These are phyloP conservation scores for Gracilaria domingensis DNA, from an alignment of 23 red algal genomes.

Conservation along the genomic window DNA sequence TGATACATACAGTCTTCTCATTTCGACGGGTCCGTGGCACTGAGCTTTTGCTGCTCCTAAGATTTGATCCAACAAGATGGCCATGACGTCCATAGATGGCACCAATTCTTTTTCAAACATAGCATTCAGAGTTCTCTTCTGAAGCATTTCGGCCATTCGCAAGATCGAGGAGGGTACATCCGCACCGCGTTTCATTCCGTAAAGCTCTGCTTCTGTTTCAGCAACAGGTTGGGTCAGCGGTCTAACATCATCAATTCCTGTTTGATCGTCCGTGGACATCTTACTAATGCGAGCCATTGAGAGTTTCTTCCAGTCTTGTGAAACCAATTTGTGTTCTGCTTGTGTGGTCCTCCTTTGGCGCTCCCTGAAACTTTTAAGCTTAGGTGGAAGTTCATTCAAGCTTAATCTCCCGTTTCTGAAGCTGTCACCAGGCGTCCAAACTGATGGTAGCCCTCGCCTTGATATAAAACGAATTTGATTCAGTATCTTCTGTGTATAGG, in stretches of 20 bases:
- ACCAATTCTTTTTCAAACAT: constrained; percentile 12
- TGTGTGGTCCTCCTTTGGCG: background rate
- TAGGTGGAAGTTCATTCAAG: background rate
- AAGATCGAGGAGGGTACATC: background rate
- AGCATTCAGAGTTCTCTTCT: background rate
- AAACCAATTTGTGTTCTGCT: constrained; percentile 13
- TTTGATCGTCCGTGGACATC: background rate
- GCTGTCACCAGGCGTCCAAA: background rate
- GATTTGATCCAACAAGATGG: background rate
- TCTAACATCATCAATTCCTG: background rate
- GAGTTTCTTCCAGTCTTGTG: constrained; percentile 18
- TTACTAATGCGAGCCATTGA: background rate
- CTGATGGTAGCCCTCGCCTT: background rate
- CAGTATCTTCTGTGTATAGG: background rate
- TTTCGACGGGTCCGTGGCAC: background rate
- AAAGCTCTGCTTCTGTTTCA: background rate
- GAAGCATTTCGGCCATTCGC: background rate
- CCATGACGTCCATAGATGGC: constrained; percentile 4
- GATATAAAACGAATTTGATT: background rate
- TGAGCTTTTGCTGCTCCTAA: background rate
- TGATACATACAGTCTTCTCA: background rate
- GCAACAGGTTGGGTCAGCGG: background rate
- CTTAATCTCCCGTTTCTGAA: background rate
- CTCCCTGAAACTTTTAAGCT: background rate
- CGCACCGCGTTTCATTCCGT: background rate